These are phyloP conservation scores for Pseudocercospora musae DNA, from an alignment of 2,329 filamentous ascomycete species.

Conservation along the genomic window DNA sequence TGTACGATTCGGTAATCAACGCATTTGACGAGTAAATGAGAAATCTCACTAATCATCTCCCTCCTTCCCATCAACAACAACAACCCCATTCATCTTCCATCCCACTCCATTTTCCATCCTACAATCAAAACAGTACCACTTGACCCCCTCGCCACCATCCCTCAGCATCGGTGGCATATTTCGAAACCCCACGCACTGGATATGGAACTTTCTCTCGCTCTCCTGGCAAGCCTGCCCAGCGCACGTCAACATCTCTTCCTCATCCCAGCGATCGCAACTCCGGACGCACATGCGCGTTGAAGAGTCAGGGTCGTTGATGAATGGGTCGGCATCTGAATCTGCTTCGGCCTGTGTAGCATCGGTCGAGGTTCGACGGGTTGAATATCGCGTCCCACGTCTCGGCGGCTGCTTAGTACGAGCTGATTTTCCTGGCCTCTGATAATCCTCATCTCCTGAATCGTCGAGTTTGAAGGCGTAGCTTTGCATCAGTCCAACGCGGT, in stretches of 20 bases:
- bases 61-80: no score
- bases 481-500: background rate
- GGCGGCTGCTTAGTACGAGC: background rate
- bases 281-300: background rate
- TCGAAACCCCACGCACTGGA: background rate
- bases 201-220: background rate
- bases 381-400: background rate
- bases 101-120: background rate
- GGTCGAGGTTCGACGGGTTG: background rate
- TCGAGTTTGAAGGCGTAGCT: background rate
- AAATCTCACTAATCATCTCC: no score
- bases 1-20: no score
- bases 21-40: no score
- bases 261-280: background rate
- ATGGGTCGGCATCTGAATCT: background rate
- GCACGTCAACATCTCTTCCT: background rate
- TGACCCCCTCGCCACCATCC: background rate
- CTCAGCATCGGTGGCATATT: background rate
- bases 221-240: background rate
- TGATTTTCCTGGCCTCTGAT: background rate
- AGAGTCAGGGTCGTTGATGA: background rate
- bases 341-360: background rate
- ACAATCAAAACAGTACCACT: background rate
- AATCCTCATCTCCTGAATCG: background rate
- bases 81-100: background rate